Conservation (phyloP, 345 rosid genomes). For the Eucalyptus decipiens region DNA sequence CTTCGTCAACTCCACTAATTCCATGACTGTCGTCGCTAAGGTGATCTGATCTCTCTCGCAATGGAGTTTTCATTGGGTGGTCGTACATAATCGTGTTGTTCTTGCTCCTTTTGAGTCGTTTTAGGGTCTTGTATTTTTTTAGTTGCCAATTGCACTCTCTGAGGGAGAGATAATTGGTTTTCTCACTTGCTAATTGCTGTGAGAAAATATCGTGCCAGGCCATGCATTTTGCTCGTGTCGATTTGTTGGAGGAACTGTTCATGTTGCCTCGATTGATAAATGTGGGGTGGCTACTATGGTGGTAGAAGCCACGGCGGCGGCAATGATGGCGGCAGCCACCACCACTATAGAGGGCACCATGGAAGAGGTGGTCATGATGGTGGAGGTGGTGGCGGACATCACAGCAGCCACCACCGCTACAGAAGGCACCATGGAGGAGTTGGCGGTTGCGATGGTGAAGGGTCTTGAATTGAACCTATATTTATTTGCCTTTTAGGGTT, state of each 20-base stretch:
- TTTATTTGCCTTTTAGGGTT: not conserved
- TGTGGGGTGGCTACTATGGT: not conserved
- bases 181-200: not conserved
- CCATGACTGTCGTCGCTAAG: not conserved
- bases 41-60: not conserved
- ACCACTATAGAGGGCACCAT: too few species aligned
- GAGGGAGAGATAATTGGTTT: not conserved
- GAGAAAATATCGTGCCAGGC: not conserved
- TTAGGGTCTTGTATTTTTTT: not conserved
- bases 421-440: too few species aligned
- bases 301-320: too few species aligned
- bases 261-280: not conserved
- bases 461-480: not conserved
- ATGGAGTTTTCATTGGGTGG: not conserved
- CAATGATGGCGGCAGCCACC: too few species aligned
- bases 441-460: too few species aligned
- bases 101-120: not conserved
- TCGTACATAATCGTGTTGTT: not conserved
- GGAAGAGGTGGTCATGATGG: too few species aligned
- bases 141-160: not conserved
- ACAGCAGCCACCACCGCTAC: rapidly evolving
- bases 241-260: not conserved
- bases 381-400: too few species aligned
- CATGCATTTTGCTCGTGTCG: not conserved
- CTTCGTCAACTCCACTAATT: not conserved